Base-by-base conservation (phyloP, 2,329 filamentous ascomycete genomes). In the Kalmusia sp. region DNA sequence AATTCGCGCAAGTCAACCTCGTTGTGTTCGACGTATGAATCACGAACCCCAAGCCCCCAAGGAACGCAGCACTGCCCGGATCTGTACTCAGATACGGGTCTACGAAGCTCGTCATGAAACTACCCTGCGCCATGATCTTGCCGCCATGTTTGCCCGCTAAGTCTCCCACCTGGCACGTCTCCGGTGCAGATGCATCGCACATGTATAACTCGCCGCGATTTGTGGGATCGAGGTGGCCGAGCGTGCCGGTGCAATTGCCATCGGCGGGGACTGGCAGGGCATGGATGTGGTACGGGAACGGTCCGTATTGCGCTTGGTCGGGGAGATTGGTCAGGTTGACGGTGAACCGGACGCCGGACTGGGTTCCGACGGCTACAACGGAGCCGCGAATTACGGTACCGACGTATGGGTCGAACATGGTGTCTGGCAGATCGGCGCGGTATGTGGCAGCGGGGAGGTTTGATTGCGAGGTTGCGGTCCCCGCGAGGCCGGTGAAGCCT, bases 1-100 rank as follows among this genome's bases (percentile, higher is more conserved):
- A 84, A 63, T 84, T 84, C 44, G 79, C 82, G 71, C 83, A 86
- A 24, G 80, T 79, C 57, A 85, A 70, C 51, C 80, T 76, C 11
- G 78, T 80, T 27, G 75, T 77, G 64, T 84, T 81, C 14, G 74
- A 67, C 33, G 67, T 75, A 61, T 85, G 82, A 35, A 85, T 62
- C 31, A 85, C 82, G 54, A 85, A 69, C 31, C 77, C 79, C 49
- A 77, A 71, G 51, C 81, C 79, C 15, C 82, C 82, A 53, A 84
- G 76, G 65, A 79, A 85, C 9, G 78, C 72, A 9, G 63, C 60
- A 12, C 69, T 68, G 5, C 68, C 73, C 2, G 68, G 58, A 25
- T 69, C 63, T 25, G 77, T 79, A 15, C 81, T 81, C 44, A 82
- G 51, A 68, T 80, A 86, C 31, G 70, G 62, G 53, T 85, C 82